These are phyloP conservation scores for Hypoxylon sp. DNA, from an alignment of 2,329 filamentous ascomycete species.

Conservation along the genomic window DNA sequence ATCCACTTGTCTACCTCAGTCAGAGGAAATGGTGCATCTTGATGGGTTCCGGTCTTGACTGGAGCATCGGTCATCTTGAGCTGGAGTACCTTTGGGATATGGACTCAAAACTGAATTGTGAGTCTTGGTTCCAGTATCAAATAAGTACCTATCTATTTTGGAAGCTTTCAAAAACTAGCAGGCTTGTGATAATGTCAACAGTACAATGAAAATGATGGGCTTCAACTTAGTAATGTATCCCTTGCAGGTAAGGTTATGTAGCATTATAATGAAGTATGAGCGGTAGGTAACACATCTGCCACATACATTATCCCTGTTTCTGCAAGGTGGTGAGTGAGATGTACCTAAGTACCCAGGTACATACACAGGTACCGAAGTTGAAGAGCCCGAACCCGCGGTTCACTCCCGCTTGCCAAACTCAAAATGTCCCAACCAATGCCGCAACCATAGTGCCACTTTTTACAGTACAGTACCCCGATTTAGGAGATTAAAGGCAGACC, in stretches of 20 bases:
- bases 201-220: background rate
- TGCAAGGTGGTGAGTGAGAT: too few species aligned
- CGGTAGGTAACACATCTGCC: background rate
- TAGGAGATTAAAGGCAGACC: constrained; percentile 37
- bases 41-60: constrained; percentile 38
- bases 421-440: constrained; percentile 21
- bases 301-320: constrained; percentile 1
- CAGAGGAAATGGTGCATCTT: constrained; percentile 70
- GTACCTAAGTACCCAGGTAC: background rate
- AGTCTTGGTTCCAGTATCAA: background rate
- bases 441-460: constrained; percentile 34
- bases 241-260: background rate
- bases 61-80: constrained; percentile 59
- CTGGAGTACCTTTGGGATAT: background rate
- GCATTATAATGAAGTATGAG: background rate
- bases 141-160: background rate
- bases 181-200: background rate
- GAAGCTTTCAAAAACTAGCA: background rate
- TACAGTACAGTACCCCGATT: constrained; percentile 29
- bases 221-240: background rate
- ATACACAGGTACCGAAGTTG: constrained; percentile 11
- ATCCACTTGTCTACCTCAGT: constrained; percentile 72
- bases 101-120: background rate
- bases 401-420: constrained; percentile 30
- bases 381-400: constrained; percentile 21